phyloP scores from a whole-genome alignment of 306 rosid genomes.

The Sophora flavescens region DNA sequence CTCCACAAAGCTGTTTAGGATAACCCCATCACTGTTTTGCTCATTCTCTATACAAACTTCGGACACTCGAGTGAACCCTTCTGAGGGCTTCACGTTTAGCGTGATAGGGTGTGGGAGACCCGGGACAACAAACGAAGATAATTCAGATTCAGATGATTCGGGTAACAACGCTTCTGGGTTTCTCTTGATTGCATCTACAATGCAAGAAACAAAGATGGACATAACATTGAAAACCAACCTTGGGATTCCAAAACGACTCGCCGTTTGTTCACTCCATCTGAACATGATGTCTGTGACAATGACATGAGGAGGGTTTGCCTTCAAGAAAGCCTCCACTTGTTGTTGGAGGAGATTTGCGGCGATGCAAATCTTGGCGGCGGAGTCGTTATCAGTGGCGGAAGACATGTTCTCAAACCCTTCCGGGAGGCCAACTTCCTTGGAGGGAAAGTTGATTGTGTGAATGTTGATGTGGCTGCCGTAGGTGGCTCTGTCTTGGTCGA shows the following conservation, averaged over 20 bases:
- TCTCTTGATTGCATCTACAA: neutral
- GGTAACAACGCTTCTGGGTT: neutral
- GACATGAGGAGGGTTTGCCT: conserved; percentile 23
- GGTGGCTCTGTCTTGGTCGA: neutral
- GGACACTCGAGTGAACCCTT: neutral
- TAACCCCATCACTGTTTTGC: conserved; percentile 29
- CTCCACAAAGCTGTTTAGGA: conserved; percentile 38
- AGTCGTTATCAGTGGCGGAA: neutral
- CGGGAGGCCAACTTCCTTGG: conserved; percentile 30
- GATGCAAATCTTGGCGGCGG: neutral
- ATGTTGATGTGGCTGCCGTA: conserved; percentile 6
- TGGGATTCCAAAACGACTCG: conserved; percentile 9
- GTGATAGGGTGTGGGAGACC: conserved; percentile 41
- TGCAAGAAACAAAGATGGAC: conserved; percentile 5
- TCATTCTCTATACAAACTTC: neutral
- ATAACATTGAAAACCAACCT: conserved; percentile 12
- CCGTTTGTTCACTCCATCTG: conserved; percentile 12
- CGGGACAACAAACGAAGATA: neutral
- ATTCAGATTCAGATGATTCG: too few relatives aligned
- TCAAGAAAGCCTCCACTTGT: neutral
- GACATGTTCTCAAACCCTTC: neutral
- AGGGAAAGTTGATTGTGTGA: conserved; percentile 19
- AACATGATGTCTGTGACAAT: neutral
- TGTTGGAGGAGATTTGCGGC: neutral
- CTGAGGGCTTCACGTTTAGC: conserved; percentile 4